phyloP scores from a whole-genome alignment of 139 green algal genomes.

The Parachlorella kessleri region DNA sequence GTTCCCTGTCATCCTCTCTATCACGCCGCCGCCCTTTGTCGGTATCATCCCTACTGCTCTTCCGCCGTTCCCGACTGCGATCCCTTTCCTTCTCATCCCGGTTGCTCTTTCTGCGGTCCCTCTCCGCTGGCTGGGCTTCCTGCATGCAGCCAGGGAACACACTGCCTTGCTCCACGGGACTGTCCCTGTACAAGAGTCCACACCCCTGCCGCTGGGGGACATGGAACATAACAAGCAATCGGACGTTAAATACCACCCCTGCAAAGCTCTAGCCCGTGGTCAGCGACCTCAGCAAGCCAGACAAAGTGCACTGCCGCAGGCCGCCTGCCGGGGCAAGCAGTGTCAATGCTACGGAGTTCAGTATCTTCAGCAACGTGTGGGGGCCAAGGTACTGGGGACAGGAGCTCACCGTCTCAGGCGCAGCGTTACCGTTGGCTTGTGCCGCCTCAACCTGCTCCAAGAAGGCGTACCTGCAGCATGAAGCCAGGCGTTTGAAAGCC shows the following conservation, averaged over 20 bases:
- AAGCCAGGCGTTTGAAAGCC: neutral
- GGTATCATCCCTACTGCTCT: neutral
- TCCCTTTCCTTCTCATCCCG: conserved; percentile 3
- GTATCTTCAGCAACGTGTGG: too few relatives aligned
- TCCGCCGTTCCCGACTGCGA: neutral
- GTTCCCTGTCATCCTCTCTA: neutral
- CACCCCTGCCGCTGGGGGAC: neutral
- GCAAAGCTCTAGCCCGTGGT: too few relatives aligned
- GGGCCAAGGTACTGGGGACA: too few relatives aligned
- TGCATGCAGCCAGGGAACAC: neutral
- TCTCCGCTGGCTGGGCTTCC: neutral
- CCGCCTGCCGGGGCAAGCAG: too few relatives aligned
- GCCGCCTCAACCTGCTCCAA: neutral
- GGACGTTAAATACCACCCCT: too few relatives aligned
- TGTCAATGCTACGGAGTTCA: too few relatives aligned
- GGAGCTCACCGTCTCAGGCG: neutral
- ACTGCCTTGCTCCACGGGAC: too few relatives aligned
- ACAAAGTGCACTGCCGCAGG: neutral
- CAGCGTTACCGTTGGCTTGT: neutral
- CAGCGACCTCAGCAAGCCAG: neutral
- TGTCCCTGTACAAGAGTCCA: too few relatives aligned
- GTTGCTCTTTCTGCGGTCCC: neutral
- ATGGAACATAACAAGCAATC: neutral
- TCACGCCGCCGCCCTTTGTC: neutral
- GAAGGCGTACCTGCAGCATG: neutral